These are phyloP conservation scores for Astrocystis sublimbata DNA, from an alignment of 495 filamentous ascomycete genomes.

Conservation along the genomic window DNA sequence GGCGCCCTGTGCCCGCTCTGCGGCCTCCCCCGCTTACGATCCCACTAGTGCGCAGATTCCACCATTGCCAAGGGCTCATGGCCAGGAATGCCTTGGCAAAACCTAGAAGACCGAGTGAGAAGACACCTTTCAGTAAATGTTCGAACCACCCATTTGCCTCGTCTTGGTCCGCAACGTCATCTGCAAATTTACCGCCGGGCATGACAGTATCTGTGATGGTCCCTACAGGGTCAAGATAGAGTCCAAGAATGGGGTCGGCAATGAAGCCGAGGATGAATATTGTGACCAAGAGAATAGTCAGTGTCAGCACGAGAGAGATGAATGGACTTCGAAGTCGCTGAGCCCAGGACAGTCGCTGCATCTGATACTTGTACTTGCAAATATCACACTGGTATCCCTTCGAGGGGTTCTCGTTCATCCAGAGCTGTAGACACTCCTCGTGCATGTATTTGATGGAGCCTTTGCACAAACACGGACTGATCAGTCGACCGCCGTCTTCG, in stretches of 20 bases:
- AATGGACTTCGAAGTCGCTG: constrained; percentile 68
- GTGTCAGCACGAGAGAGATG: constrained; percentile 65
- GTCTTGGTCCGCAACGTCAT: constrained; percentile 34
- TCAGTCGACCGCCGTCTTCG: constrained; percentile 72
- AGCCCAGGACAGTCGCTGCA: constrained; percentile 76
- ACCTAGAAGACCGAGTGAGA: constrained; percentile 80
- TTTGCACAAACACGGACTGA: constrained; percentile 91
- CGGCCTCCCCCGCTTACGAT: constrained; percentile 44
- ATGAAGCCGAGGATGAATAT: constrained; percentile 85
- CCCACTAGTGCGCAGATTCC: constrained; percentile 58
- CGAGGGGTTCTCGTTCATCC: constrained; percentile 74
- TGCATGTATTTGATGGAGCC: constrained; percentile 93
- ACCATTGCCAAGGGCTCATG: constrained; percentile 74
- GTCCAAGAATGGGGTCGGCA: constrained; percentile 87
- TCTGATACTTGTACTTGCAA: constrained; percentile 79
- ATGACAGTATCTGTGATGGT: constrained; percentile 42
- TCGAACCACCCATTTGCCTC: constrained; percentile 64
- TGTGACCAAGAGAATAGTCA: constrained; percentile 65
- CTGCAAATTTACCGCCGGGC: constrained; percentile 35
- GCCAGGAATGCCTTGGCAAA: constrained; percentile 79
- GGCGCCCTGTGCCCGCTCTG: constrained; percentile 64
- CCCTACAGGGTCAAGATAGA: constrained; percentile 75
- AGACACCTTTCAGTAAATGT: constrained; percentile 86
- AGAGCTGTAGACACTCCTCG: constrained; percentile 85
- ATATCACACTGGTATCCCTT: constrained; percentile 84